phyloP scores from a whole-genome alignment of 2,329 filamentous ascomycete species.

The Aciculosporium take region DNA sequence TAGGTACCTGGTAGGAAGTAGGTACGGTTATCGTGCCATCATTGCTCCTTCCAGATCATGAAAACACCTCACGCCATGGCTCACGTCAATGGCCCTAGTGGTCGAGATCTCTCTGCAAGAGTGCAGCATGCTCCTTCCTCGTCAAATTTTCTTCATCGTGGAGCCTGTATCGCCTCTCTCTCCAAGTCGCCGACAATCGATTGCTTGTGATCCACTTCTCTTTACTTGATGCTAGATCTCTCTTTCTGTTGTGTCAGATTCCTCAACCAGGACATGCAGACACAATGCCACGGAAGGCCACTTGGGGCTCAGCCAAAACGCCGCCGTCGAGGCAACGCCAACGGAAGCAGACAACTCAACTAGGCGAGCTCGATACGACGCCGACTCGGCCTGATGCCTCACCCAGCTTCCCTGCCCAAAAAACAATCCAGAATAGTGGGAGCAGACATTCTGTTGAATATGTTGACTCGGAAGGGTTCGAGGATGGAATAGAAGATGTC shows the following conservation, averaged over 20 bases:
- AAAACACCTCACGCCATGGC: background rate
- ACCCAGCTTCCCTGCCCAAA: background rate
- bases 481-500: conserved; percentile 13
- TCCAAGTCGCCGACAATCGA: no score
- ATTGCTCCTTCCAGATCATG: conserved; percentile 1
- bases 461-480: conserved; percentile 9
- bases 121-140: conserved; percentile 1
- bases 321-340: conserved; percentile 6
- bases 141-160: background rate
- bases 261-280: background rate
- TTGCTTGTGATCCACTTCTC: no score
- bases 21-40: background rate
- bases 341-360: conserved; percentile 8
- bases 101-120: background rate
- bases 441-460: background rate
- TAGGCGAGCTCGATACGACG: conserved; percentile 21
- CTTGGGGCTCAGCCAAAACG: background rate
- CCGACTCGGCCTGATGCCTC: conserved; percentile 16
- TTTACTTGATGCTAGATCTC: background rate
- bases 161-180: no score
- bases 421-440: background rate
- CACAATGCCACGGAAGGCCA: background rate
- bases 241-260: background rate
- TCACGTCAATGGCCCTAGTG: background rate
- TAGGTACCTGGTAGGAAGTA: background rate